Percentiles rank a stretch among this genome's conserved stretches.
Evolutionary conservation across 2,329 filamentous ascomycete species (phyloP).

Genomic region (Penicillium sp.): DNA sequence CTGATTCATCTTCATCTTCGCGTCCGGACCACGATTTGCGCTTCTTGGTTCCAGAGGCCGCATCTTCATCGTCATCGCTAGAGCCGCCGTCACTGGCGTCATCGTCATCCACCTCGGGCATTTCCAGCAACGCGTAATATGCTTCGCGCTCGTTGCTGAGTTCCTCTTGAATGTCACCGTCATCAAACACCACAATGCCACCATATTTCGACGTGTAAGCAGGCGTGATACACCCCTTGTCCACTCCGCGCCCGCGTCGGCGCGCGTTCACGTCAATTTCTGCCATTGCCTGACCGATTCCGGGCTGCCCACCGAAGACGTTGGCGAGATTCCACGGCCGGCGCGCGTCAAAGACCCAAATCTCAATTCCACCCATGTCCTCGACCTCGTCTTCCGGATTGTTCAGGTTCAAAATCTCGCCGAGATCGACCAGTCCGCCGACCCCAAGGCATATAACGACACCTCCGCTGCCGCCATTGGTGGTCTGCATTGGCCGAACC

Average conservation of each 20-base stretch:
- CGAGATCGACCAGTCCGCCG: conserved; percentile 86
- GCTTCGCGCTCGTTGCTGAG: conserved; percentile 74
- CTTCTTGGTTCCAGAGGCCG: conserved; percentile 58
- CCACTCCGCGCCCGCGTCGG: conserved; percentile 66
- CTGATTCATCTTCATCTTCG: conserved; percentile 66
- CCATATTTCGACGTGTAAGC: conserved; percentile 77
- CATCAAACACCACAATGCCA: conserved; percentile 91
- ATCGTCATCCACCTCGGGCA: conserved; percentile 84
- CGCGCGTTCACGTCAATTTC: conserved; percentile 43
- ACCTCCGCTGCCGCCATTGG: conserved; percentile 79
- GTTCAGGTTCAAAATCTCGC: conserved; percentile 74
- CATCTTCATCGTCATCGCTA: conserved; percentile 60
- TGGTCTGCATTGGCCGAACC: conserved; percentile 82
- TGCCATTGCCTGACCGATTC: conserved; percentile 53
- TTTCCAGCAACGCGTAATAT: conserved; percentile 81
- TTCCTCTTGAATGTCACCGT: conserved; percentile 90
- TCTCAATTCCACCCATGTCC: conserved; percentile 79
- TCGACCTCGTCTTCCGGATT: conserved; percentile 64
- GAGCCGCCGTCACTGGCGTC: conserved; percentile 63
- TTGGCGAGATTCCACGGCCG: conserved; percentile 94
- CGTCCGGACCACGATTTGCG: conserved; percentile 77
- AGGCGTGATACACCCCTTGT: conserved; percentile 70
- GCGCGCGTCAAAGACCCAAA: conserved; percentile 91
- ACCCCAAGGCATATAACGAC: conserved; percentile 91
- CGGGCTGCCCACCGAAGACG: conserved; percentile 76